phyloP scores from a whole-genome alignment of 495 filamentous ascomycete species.

The Pyronema domesticum region DNA sequence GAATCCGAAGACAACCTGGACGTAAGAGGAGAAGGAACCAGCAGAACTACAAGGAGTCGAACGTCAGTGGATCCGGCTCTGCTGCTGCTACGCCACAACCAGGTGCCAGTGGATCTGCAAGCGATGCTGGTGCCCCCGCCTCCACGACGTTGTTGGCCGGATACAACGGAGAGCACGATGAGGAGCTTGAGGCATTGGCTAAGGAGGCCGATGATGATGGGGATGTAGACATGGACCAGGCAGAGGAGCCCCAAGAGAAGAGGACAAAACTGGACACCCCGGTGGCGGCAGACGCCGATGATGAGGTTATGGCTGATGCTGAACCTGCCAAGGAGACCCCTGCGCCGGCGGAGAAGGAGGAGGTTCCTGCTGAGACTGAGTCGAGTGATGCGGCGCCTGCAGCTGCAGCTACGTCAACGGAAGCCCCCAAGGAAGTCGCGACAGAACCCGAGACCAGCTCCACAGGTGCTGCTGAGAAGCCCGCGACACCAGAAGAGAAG shows the following conservation, averaged over 20 bases:
- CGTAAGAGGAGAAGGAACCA: slow-evolving; percentile 35
- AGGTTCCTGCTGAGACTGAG: not conserved
- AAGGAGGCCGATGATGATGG: slow-evolving; percentile 32
- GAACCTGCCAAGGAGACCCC: not conserved
- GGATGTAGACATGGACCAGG: slow-evolving; percentile 50
- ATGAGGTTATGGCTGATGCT: slow-evolving; percentile 22
- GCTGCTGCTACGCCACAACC: slow-evolving; percentile 38
- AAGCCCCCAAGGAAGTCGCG: not conserved
- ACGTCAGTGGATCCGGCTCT: slow-evolving; percentile 48
- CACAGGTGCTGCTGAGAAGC: not conserved
- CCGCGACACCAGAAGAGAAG: not conserved
- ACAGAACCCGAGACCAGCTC: not conserved
- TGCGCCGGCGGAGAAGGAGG: not conserved
- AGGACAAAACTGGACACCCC: slow-evolving; percentile 23
- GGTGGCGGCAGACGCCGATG: slow-evolving; percentile 28
- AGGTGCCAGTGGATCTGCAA: slow-evolving; percentile 32
- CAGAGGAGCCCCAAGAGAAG: slow-evolving; percentile 12
- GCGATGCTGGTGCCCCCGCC: slow-evolving; percentile 46
- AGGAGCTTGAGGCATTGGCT: slow-evolving; percentile 32
- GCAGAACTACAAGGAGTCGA: slow-evolving; percentile 9
- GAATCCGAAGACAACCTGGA: slow-evolving; percentile 33
- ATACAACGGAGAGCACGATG: slow-evolving; percentile 33
- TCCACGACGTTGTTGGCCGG: slow-evolving; percentile 32
- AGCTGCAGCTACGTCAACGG: not conserved
- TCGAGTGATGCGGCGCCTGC: not conserved